Evolutionary conservation across 2,329 filamentous ascomycete species (phyloP).

Genomic region (Colletotrichum tropicicola): DNA sequence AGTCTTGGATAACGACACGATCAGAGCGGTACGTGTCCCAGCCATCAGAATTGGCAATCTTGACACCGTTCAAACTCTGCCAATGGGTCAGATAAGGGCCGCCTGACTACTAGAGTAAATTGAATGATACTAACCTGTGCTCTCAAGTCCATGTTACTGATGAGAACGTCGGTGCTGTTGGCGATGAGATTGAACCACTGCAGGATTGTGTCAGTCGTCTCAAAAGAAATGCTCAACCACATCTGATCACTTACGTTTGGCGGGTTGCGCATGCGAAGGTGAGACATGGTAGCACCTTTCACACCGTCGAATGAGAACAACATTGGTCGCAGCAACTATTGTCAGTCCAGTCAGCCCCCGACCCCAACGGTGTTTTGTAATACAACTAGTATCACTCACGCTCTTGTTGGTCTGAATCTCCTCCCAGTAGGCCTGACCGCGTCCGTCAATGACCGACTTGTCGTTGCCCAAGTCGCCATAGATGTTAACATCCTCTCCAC

Average conservation of each 20-base stretch:
- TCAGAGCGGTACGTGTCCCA: slow-evolving; percentile 66
- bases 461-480: slow-evolving; percentile 59
- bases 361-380: too few relatives aligned
- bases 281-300: slow-evolving; percentile 20
- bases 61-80: slow-evolving; percentile 59
- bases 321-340: slow-evolving; percentile 15
- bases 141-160: slow-evolving; percentile 67
- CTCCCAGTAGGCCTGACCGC: slow-evolving; percentile 58
- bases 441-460: slow-evolving; percentile 61
- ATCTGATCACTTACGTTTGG: slow-evolving; percentile 39
- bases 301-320: slow-evolving; percentile 21
- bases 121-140: slow-evolving; percentile 8
- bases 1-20: slow-evolving; percentile 75
- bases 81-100: slow-evolving; percentile 44
- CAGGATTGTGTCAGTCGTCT: background rate
- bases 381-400: background rate
- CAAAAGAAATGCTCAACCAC: fast-evolving
- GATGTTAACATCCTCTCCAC: slow-evolving; percentile 61
- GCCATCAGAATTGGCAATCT: slow-evolving; percentile 69
- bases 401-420: slow-evolving; percentile 26
- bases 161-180: slow-evolving; percentile 71
- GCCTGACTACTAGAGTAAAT: too few relatives aligned
- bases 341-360: background rate
- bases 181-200: slow-evolving; percentile 65
- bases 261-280: slow-evolving; percentile 62